Evolutionary conservation across 257 asterid genomes (phyloP), one percentile per base, ranked within the genome.

Genomic region (Ophiorrhiza pumila): DNA sequence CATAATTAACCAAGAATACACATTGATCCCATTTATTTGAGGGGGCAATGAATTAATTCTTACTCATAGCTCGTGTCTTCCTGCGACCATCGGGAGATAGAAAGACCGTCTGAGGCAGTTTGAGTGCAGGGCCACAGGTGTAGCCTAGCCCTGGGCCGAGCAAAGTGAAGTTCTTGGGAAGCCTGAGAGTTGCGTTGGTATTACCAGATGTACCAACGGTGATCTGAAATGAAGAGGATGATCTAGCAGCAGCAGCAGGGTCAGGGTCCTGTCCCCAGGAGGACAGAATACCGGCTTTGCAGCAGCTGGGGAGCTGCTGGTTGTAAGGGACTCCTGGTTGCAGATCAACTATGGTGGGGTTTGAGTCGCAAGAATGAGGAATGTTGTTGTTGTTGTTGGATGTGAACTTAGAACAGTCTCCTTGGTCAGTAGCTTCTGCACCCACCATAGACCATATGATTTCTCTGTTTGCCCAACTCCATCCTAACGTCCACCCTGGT

Each of bases 401-500:
- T 74, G 27, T 46, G 53, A 66, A 81, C 64, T 2, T 81, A 2
- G 82, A 81, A 31, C 85, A 81, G 63, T 81, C 45, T 11, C 85
- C 85, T 67, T 81, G 58, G 0, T 74, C 67, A 2, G 74, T 81
- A 11, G 80, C 64, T 72, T 71, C 20, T 41, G 82, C 82, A 20
- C 85, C 82, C 4, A 43, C 0, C 79, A 78, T 67, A 39, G 73
- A 0, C 82, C 80, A 81, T 57, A 81, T 74, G 0, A 81, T 31
- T 45, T 81, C 82, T 18, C 67, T 65, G 55, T 74, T 74, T 8
- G 79, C 75, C 82, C 82, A 80, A 8, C 71, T 73, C 84, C 84
- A 80, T 31, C 71, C 78, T 53, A 77, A 59, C 2, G 77, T 76
- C 84, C 84, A 80, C 3, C 84, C 84, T 0, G 85, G 80, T 6